Evolutionary conservation across 1,139 yeast genomes (phyloP).

Genomic region (Blastobotrys ciferrii): DNA sequence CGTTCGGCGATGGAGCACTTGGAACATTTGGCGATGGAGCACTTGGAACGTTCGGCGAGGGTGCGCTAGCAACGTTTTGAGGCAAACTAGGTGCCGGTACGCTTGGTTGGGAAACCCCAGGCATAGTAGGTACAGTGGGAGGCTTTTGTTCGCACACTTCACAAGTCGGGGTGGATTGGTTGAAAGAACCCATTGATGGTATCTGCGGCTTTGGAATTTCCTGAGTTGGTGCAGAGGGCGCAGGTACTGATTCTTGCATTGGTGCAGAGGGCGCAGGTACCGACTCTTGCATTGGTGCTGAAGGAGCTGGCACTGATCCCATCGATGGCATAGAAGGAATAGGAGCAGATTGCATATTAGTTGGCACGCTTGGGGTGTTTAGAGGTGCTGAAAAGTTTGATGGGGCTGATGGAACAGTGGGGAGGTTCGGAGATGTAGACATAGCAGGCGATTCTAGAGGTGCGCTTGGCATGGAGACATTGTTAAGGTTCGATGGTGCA

Average conservation of each 20-base stretch:
- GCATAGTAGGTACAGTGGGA: conserved; percentile 3
- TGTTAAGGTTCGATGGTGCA: too few relatives aligned
- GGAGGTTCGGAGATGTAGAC: neutral
- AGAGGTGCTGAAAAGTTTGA: neutral
- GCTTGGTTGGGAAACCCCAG: neutral
- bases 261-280: neutral
- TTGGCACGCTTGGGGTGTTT: neutral
- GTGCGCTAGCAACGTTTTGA: neutral
- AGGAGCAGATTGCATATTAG: neutral
- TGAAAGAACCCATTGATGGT: neutral
- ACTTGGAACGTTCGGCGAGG: neutral
- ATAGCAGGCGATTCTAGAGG: neutral
- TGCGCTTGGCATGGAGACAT: neutral
- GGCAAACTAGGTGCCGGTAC: neutral
- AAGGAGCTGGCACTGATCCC: neutral
- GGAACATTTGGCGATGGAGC: neutral
- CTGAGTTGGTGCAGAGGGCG: neutral
- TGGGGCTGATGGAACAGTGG: neutral
- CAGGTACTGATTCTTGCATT: neutral
- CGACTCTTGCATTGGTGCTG: neutral
- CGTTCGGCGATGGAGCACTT: neutral
- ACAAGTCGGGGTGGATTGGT: conserved; percentile 1
- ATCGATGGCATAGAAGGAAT: neutral
- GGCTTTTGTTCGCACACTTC: conserved; percentile 3
- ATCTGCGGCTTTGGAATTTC: too few relatives aligned